Evolutionary conservation across 306 rosid genomes (phyloP), one percentile per base, ranked within the genome.

Genomic region (Boehmeria nivea): DNA sequence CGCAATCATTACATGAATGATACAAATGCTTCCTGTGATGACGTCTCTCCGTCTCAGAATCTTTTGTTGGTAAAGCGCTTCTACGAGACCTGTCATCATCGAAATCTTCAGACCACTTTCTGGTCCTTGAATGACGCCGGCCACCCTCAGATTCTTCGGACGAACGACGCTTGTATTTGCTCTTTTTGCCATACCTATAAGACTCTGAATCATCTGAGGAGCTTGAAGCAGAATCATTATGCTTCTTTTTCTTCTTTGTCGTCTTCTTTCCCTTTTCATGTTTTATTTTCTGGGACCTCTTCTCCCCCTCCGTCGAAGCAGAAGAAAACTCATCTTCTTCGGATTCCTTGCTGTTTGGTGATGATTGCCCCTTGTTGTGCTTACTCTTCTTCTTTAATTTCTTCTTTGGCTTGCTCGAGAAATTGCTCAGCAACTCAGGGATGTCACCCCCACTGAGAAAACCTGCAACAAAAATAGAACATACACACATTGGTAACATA

Each of bases 381-480:
- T 74, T 81, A 9, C 46, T 74, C 75, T 76, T 80, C 71, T 78
- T 84, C 53, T 63, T 26, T 4, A 67, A 73, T 75, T 86, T 83
- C 67, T 68, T 64, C 67, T 68, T 80, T 12, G 98, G 80, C 77
- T 84, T 87, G 75, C 67, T 73, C 50, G 94, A 64, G 46, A 87
- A 76, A 70, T 70, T 75, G 54, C 83, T 67, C 73, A 87, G 76
- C 51, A 91, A 67, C 52, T 78, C 83, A 1, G 98, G 94, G 66
- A 91, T 75, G 63, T 50, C 54, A 17, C 74, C 85, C 67, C 74
- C 84, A 27, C 81, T 46, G 27, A 91, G 94, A 64, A 91, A 91
- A 54, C 98, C 98, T 91, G 17, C 10, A 22, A 74, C 20, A 33
- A 26, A 13, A 48, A 16, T 55, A 43, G 54, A 38, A 61, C 51